These are phyloP conservation scores for Phoma sp. DNA, from an alignment of 2,329 filamentous ascomycete species.

Conservation along the genomic window DNA sequence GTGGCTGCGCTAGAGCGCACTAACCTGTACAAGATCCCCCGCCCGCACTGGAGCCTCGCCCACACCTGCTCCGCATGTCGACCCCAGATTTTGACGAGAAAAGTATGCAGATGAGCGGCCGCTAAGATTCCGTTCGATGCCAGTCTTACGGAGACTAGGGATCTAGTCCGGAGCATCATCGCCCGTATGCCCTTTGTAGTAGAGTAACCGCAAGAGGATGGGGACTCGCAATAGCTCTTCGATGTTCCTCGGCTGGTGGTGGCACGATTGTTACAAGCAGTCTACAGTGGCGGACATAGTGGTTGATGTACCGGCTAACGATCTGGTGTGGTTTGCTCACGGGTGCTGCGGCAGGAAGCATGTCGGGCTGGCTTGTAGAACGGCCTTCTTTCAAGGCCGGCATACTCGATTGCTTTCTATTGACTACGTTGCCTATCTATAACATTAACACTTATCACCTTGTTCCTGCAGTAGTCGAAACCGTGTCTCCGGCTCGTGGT, in stretches of 20 bases:
- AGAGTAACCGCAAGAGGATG: conserved; percentile 7
- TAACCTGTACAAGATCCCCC: conserved; percentile 12
- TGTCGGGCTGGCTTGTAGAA: too few species aligned
- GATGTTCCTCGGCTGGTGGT: not conserved
- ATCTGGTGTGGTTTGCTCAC: too few species aligned
- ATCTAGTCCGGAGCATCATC: conserved; percentile 9
- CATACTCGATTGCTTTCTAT: not conserved
- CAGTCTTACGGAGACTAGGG: conserved; percentile 13
- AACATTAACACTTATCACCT: not conserved
- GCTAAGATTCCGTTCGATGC: not conserved
- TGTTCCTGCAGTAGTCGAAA: conserved; percentile 10
- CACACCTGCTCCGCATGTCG: conserved; percentile 20
- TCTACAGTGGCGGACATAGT: not conserved
- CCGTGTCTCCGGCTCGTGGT: not conserved
- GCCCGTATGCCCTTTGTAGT: conserved; percentile 5
- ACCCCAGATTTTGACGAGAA: conserved; percentile 24
- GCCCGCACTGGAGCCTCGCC: conserved; percentile 3
- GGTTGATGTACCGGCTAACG: too few species aligned
- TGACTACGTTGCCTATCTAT: not conserved
- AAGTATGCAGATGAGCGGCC: conserved; percentile 6
- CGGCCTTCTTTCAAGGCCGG: too few species aligned
- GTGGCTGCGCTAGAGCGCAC: conserved; percentile 24
- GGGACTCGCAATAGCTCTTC: not conserved
- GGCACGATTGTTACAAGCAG: not conserved
- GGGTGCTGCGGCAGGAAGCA: too few species aligned